Base-by-base conservation (phyloP, 2,329 filamentous ascomycete genomes). In the Blumeria graminis region DNA sequence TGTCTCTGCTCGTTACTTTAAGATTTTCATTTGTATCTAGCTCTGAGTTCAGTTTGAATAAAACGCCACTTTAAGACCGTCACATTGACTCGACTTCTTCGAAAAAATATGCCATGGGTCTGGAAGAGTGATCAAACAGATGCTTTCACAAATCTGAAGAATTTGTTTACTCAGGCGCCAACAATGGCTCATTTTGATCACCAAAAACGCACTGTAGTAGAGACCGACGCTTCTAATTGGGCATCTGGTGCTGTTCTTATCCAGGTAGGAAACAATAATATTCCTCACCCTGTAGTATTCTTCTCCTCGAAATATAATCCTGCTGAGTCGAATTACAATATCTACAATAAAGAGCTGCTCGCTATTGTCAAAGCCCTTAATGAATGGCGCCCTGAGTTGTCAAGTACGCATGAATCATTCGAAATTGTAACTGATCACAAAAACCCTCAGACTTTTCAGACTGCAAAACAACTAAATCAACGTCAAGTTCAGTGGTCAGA, bases 311-410 rank as follows among this genome's bases (percentile, higher is more conserved):
- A 28, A 18, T 2, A 51, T 33, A 18, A 28, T n/a, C 38, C 38
- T 3, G 38, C 38, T 3, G 38, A 41, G n/a, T 41, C 38, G 13
- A 69, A 68, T 57, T 69, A 69, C 56, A 43, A 66, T 10, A 68
- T 68, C 9, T 61, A 69, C 53, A 58, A 69, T 55, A 68, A 69
- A 55, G 66, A 69, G 60, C 60, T 70, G 0, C 48, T 69, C 3
- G 65, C 66, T 1, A 66, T 70, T 35, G 56, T 69, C 14, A n/a
- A 55, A 14, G n/a, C 39, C 1, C 60, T 64, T n/a, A 41, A 62
- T 43, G 57, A 64, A 55, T 67, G 58, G 61, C 35, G 60, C 48
- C 28, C 33, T 10, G 56, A 66, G n/a, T 56, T 65, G 3, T 51
- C 60, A 56, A 56, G 58, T n/a, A 28, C 50, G 0, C 32, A 54